phyloP scores from a whole-genome alignment of 495 filamentous ascomycete species.

The Tuber magnatum region DNA sequence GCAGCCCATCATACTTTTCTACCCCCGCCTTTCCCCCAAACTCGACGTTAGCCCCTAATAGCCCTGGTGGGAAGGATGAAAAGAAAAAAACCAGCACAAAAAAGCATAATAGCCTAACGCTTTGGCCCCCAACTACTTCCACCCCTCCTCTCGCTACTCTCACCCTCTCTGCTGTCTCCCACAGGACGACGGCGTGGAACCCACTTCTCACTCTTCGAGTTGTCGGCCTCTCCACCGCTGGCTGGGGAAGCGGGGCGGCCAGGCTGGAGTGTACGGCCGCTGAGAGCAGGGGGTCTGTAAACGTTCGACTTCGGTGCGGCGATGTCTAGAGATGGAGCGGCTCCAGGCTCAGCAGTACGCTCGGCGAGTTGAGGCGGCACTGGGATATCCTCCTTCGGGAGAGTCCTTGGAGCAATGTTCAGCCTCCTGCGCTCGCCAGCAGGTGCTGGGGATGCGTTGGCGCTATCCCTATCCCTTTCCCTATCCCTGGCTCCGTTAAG shows the following conservation, averaged over 20 bases:
- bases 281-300: constrained; percentile 32
- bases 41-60: background rate
- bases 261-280: constrained; percentile 28
- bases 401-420: constrained; percentile 31
- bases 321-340: constrained; percentile 9
- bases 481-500: constrained; percentile 23
- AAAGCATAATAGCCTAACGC: constrained; percentile 20
- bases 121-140: constrained; percentile 26
- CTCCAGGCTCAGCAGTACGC: constrained; percentile 7
- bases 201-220: constrained; percentile 18
- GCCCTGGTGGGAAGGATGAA: background rate
- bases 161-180: background rate
- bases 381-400: constrained; percentile 29
- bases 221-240: constrained; percentile 19
- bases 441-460: constrained; percentile 19
- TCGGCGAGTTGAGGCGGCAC: constrained; percentile 21
- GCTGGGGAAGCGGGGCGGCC: constrained; percentile 25
- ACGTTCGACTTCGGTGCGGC: constrained; percentile 12
- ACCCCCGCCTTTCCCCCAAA: background rate
- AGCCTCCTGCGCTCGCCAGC: constrained; percentile 33
- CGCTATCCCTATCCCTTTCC: background rate
- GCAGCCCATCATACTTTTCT: background rate
- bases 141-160: constrained; percentile 18
- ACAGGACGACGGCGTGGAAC: constrained; percentile 13
- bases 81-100: constrained; percentile 47